Evolutionary conservation across 2,329 filamentous ascomycete species (phyloP).

Genomic region (Fusarium luffae): DNA sequence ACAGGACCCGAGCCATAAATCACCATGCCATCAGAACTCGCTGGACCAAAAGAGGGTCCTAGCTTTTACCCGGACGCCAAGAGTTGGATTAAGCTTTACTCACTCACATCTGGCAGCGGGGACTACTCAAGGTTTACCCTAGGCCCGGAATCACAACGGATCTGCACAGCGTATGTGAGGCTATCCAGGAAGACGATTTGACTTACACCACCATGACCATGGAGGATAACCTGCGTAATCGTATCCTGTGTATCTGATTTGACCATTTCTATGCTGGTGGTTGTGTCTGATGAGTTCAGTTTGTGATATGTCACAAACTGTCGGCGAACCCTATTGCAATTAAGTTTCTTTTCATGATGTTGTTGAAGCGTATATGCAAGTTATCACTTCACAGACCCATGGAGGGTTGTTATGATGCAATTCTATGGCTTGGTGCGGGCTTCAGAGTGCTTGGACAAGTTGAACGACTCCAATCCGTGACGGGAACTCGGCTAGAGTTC

Average conservation of each 20-base stretch:
- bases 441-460: too few relatives aligned
- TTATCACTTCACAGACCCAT: not conserved
- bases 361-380: not conserved
- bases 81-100: not conserved
- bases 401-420: conserved; percentile 13
- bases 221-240: not conserved
- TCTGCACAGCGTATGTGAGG: not conserved
- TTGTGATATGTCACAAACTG: conserved; percentile 3
- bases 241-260: not conserved
- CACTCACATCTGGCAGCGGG: not conserved
- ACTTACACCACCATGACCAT: not conserved
- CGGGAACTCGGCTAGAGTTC: not conserved
- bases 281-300: not conserved
- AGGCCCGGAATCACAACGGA: conserved; percentile 3
- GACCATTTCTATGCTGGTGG: not conserved
- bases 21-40: not conserved
- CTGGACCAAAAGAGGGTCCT: not conserved
- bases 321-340: not conserved
- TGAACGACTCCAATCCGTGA: not conserved
- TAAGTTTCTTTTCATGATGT: not conserved
- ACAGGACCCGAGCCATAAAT: conserved; percentile 1
- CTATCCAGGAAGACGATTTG: not conserved
- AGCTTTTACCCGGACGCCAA: not conserved
- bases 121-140: conserved; percentile 3
- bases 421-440: not conserved